Percentiles rank a stretch among this genome's conserved stretches.
Evolutionary conservation across 2,329 filamentous ascomycete species (phyloP).

Genomic region (Aspergillus quadrilineatus): DNA sequence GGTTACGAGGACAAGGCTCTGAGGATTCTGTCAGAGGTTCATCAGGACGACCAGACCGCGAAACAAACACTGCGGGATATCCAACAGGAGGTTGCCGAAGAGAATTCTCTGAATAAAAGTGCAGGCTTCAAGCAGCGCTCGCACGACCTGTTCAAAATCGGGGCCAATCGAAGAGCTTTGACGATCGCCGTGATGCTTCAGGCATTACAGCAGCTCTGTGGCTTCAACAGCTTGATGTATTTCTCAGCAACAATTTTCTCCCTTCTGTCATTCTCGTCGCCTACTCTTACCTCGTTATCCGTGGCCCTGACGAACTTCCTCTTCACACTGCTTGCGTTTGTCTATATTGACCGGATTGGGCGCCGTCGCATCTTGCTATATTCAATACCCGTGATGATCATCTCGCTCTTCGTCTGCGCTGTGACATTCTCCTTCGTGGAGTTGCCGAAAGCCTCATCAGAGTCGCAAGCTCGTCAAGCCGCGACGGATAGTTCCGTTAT

Average conservation of each 20-base stretch:
- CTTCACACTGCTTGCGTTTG: slow-evolving; percentile 72
- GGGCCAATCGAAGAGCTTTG: slow-evolving; percentile 66
- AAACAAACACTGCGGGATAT: slow-evolving; percentile 67
- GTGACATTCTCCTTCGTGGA: slow-evolving; percentile 69
- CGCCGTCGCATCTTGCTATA: slow-evolving; percentile 75
- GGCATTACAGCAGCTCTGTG: slow-evolving; percentile 82
- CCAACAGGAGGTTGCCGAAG: slow-evolving; percentile 70
- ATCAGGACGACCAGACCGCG: slow-evolving; percentile 54
- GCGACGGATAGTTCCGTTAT: slow-evolving; percentile 27
- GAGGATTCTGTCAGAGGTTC: slow-evolving; percentile 64
- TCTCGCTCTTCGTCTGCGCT: slow-evolving; percentile 69
- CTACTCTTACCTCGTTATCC: slow-evolving; percentile 75
- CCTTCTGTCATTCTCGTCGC: slow-evolving; percentile 72
- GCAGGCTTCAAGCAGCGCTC: slow-evolving; percentile 28
- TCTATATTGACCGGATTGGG: slow-evolving; percentile 76
- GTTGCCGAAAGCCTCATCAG: slow-evolving; percentile 34
- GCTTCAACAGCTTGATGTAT: slow-evolving; percentile 92
- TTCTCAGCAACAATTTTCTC: slow-evolving; percentile 81
- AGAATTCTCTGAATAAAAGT: slow-evolving; percentile 43
- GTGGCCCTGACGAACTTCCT: slow-evolving; percentile 81
- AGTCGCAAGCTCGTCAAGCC: slow-evolving; percentile 17
- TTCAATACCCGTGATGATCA: slow-evolving; percentile 80
- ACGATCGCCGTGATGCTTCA: slow-evolving; percentile 84
- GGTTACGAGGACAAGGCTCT: slow-evolving; percentile 63
- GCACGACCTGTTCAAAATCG: slow-evolving; percentile 33